Evolutionary conservation across 371 early-diverging fungal genomes (phyloP).

Genomic region (Mucor racemosus): DNA sequence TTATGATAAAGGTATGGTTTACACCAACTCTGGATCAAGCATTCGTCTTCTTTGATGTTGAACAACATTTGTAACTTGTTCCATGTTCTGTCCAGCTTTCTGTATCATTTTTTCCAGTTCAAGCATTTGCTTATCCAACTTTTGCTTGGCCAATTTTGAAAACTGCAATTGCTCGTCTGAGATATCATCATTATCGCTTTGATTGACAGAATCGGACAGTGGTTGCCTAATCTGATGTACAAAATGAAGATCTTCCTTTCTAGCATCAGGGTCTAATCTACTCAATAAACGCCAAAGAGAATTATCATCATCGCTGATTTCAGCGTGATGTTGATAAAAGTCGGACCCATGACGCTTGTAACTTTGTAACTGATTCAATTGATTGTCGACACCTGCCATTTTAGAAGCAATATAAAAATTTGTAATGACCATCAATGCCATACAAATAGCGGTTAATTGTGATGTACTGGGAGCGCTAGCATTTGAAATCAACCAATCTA

Average conservation of each 20-base stretch:
- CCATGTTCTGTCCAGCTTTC: slow-evolving; percentile 40
- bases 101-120: slow-evolving; percentile 47
- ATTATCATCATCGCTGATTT: slow-evolving; percentile 12
- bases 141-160: slow-evolving; percentile 32
- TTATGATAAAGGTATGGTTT: too few species aligned
- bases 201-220: not conserved
- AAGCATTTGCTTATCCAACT: slow-evolving; percentile 37
- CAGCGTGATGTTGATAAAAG: slow-evolving; percentile 10
- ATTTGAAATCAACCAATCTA: slow-evolving; percentile 3
- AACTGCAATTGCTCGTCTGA: slow-evolving; percentile 17
- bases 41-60: slow-evolving; percentile 31
- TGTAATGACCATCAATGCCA: slow-evolving; percentile 40
- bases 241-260: slow-evolving; percentile 14
- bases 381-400: slow-evolving; percentile 43
- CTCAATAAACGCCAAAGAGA: slow-evolving; percentile 42
- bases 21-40: not conserved
- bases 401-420: slow-evolving; percentile 47
- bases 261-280: slow-evolving; percentile 32
- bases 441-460: slow-evolving; percentile 39
- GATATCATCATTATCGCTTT: slow-evolving; percentile 1
- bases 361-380: slow-evolving; percentile 19
- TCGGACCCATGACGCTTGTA: not conserved
- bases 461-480: slow-evolving; percentile 24
- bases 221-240: slow-evolving; percentile 1
- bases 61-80: slow-evolving; percentile 41